These are phyloP conservation scores for Cornus suecica DNA, from an alignment of 148 eudicot species.

Conservation along the genomic window DNA sequence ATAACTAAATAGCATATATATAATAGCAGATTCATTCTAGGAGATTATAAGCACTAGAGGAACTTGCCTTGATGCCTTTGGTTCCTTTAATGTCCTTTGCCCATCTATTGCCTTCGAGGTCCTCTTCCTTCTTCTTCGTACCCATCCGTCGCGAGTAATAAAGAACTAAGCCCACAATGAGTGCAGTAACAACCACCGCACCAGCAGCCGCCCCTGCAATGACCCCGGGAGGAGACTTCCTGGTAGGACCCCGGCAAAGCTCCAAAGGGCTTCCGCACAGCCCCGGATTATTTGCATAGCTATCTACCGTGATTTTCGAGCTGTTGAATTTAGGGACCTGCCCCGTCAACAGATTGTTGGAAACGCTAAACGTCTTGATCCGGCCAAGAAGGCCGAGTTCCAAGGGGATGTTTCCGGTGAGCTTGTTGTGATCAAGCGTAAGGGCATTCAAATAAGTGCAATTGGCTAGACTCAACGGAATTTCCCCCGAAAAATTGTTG, in stretches of 20 bases:
- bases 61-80: constrained; percentile 39
- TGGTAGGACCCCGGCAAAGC: constrained; percentile 12
- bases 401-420: constrained; percentile 38
- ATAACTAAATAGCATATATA: no score
- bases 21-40: neutral
- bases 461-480: constrained; percentile 28
- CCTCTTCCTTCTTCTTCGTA: constrained; percentile 36
- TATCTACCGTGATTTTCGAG: neutral
- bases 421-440: constrained; percentile 28
- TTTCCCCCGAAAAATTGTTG: constrained; percentile 32
- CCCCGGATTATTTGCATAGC: constrained; percentile 34
- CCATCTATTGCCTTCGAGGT: constrained; percentile 55
- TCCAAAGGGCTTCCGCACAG: constrained; percentile 37
- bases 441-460: constrained; percentile 37
- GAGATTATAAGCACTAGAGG: neutral
- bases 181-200: constrained; percentile 23
- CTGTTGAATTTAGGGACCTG: constrained; percentile 23
- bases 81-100: constrained; percentile 46
- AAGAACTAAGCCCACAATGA: constrained; percentile 23
- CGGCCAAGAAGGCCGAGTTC: constrained; percentile 29
- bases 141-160: constrained; percentile 27
- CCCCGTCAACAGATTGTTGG: constrained; percentile 37
- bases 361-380: constrained; percentile 33
- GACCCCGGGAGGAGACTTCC: constrained; percentile 15
- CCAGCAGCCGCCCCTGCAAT: constrained; percentile 33